These are phyloP conservation scores for Sporothrix brasiliensis DNA, from an alignment of 2,329 filamentous ascomycete species.

Conservation along the genomic window DNA sequence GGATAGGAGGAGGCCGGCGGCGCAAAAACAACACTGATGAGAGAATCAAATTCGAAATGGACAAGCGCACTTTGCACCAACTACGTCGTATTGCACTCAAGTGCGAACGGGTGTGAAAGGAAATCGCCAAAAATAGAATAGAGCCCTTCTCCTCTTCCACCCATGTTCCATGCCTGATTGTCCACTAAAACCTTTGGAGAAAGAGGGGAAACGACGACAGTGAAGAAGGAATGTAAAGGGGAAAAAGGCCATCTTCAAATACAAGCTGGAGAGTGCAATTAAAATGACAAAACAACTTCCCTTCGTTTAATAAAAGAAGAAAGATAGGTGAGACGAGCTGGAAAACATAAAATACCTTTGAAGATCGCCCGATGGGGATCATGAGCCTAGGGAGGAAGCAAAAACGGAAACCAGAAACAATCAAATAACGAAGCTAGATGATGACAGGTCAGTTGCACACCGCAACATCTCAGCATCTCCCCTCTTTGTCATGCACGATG, in stretches of 20 bases:
- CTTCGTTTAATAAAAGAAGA: no score
- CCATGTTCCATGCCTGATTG: neutral
- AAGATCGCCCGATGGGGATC: neutral
- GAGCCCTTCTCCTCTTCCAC: neutral
- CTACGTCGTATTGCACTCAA: neutral
- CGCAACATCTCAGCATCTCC: conserved; percentile 6
- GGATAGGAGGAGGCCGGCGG: no score
- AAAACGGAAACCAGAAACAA: neutral
- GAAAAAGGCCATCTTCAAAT: no score
- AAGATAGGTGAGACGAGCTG: neutral
- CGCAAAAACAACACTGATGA: neutral
- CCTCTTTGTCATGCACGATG: neutral
- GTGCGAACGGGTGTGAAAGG: conserved; percentile 12
- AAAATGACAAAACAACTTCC: no score
- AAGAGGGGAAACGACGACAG: neutral
- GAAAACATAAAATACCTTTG: neutral
- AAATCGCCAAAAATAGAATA: conserved; percentile 22
- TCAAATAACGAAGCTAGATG: neutral
- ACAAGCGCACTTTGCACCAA: conserved; percentile 5
- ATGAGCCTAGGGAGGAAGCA: neutral
- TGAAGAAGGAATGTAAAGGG: no score
- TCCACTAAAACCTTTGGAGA: neutral
- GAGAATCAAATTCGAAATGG: neutral
- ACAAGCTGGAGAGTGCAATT: no score
- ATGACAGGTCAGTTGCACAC: neutral